Base-by-base conservation (phyloP, 2,329 filamentous ascomycete species). In the Pseudophaeomoniella oleicola region DNA sequence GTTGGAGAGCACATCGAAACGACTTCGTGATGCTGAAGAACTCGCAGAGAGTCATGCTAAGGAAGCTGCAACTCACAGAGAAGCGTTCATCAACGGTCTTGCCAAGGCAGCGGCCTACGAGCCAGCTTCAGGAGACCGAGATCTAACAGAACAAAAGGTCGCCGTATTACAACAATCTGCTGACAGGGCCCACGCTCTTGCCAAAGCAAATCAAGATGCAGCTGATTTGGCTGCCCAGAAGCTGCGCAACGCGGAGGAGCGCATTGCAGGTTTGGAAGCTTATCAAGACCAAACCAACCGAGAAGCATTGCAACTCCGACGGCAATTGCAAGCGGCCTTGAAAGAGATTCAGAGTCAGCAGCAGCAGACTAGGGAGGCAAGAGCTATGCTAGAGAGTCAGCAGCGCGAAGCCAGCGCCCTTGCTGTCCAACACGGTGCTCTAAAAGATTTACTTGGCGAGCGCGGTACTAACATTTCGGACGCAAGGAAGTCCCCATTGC, bases 251-350 rank as follows among this genome's bases (percentile, higher is more conserved):
- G 90, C 90, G 3, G 92, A 98, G 59, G 92, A 96, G 62, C 78
- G 90, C 30, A 96, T 98, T 55, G 92, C 90, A 4, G 90, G 90
- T 4, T 71, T 98, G 3, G 90, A 98, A 57, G 84, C 86, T 17
- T 96, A 96, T 56, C 90, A 98, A 59, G 90, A 98, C 54, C 90
- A 98, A 59, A 81, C 87, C 3, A 96, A 87, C 57, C 75, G 90
- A 32, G 92, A 98, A 57, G 86, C 86, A 34, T 76, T 98, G 37
- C 75, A 78, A 22, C 85, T 96, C 45, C 77, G 90, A 37, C 79
- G 90, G 53, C 88, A 96, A 53, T 71, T 98, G 37, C 90, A 96
- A 55, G 71, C 76, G 16, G 77, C 83, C 3, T 68, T 94, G 55
- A 80, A 79, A 45, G 88, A 98, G 39, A 77, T 80, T 11, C 86